phyloP scores from a whole-genome alignment of 2,329 filamentous ascomycete species.

The Talaromyces sp. region DNA sequence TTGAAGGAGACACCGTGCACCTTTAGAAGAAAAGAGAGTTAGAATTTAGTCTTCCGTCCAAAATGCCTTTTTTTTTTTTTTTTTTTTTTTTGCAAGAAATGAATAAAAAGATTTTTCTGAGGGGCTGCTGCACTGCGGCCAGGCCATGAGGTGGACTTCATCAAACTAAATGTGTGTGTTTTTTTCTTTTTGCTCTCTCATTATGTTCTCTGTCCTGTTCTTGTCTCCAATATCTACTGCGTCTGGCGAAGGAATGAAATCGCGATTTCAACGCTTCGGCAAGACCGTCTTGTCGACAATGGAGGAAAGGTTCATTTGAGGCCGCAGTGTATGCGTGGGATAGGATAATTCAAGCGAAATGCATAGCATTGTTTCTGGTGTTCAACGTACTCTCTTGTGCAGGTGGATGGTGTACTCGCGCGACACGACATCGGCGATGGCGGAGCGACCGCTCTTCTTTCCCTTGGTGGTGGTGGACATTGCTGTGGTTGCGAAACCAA shows the following conservation, averaged over 20 bases:
- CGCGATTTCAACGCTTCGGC: constrained; percentile 2
- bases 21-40: constrained; percentile 51
- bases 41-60: constrained; percentile 64
- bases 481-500: constrained; percentile 35
- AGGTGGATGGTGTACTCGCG: constrained; percentile 99
- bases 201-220: constrained; percentile 13
- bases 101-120: neutral
- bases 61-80: constrained; percentile 35
- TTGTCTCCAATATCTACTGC: neutral
- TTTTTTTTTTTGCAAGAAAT: constrained; percentile 10
- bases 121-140: constrained; percentile 26
- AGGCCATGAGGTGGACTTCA: constrained; percentile 59
- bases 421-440: constrained; percentile 97
- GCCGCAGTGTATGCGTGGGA: neutral
- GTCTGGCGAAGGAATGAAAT: neutral
- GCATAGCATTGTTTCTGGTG: neutral
- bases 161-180: constrained; percentile 54
- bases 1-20: constrained; percentile 98
- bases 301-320: constrained; percentile 7
- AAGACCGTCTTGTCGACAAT: constrained; percentile 9
- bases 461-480: constrained; percentile 63
- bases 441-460: constrained; percentile 75
- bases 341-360: neutral
- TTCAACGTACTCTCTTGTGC: constrained; percentile 90
- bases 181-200: constrained; percentile 16